phyloP scores from a whole-genome alignment of 1,284 basidiomycete species.

The Athelia sp. region DNA sequence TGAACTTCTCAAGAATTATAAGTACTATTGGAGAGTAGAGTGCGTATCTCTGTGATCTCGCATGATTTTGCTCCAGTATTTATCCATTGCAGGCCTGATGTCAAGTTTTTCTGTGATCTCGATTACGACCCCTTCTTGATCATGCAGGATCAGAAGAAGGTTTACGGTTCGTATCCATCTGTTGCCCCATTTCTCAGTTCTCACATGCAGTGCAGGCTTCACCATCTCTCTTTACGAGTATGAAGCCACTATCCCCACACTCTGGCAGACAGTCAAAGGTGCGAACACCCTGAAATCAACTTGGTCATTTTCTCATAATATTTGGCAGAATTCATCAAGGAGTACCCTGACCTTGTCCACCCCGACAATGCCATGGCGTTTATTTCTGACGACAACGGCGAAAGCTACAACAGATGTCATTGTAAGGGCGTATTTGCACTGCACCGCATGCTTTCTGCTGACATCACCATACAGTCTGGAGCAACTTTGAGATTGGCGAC shows the following conservation, averaged over 20 bases:
- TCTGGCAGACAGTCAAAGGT: slow-evolving; percentile 79
- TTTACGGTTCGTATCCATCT: slow-evolving; percentile 55
- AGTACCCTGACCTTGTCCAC: slow-evolving; percentile 63
- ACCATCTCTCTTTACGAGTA: slow-evolving; percentile 86
- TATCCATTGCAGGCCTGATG: slow-evolving; percentile 51
- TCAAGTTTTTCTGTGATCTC: slow-evolving; percentile 85
- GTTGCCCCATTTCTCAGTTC: not conserved
- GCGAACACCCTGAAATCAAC: slow-evolving; percentile 8
- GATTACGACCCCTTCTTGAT: slow-evolving; percentile 86
- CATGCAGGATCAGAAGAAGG: slow-evolving; percentile 86
- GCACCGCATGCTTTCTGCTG: not conserved
- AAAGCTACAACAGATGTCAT: slow-evolving; percentile 83
- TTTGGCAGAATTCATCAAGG: slow-evolving; percentile 69
- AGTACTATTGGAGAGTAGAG: slow-evolving; percentile 91
- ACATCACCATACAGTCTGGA: slow-evolving; percentile 59
- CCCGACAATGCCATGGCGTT: slow-evolving; percentile 78
- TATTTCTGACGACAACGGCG: slow-evolving; percentile 76
- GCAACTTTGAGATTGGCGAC: slow-evolving; percentile 87
- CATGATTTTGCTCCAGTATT: not conserved
- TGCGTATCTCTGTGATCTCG: slow-evolving; percentile 20
- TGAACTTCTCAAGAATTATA: slow-evolving; percentile 74
- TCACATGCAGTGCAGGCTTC: slow-evolving; percentile 52
- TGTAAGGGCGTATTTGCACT: slow-evolving; percentile 45
- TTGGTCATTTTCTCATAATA: slow-evolving; percentile 1
- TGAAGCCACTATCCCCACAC: slow-evolving; percentile 78